phyloP scores from a whole-genome alignment of 371 early-diverging fungal genomes.

The Mortierella sp. region DNA sequence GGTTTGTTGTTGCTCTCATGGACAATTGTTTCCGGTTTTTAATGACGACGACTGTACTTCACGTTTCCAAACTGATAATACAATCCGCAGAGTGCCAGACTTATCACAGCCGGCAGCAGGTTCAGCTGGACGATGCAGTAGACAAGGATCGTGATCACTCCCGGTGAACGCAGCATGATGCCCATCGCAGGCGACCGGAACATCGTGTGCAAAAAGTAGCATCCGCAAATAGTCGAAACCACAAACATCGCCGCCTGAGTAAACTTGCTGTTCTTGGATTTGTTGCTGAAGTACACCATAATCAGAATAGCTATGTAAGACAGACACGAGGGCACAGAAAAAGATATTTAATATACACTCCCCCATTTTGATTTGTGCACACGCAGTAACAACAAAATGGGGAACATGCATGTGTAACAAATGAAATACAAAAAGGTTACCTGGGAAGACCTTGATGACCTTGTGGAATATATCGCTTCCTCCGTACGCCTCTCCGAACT shows the following conservation, averaged over 20 bases:
- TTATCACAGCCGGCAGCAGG: slow-evolving; percentile 66
- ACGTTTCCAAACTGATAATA: slow-evolving; percentile 69
- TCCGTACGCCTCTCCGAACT: slow-evolving; percentile 68
- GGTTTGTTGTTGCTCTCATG: no score
- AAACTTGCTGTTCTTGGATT: slow-evolving; percentile 59
- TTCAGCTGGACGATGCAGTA: slow-evolving; percentile 72
- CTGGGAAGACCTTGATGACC: slow-evolving; percentile 64
- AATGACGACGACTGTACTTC: slow-evolving; percentile 24
- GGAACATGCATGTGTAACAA: not conserved
- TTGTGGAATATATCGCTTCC: slow-evolving; percentile 56
- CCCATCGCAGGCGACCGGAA: slow-evolving; percentile 71
- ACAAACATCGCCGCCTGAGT: slow-evolving; percentile 64
- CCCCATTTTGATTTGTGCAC: not conserved
- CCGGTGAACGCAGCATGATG: slow-evolving; percentile 74
- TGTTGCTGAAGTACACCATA: slow-evolving; percentile 69
- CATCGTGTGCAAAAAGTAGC: slow-evolving; percentile 69
- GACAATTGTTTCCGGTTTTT: not conserved
- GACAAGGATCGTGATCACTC: slow-evolving; percentile 71
- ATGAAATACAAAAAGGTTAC: slow-evolving; percentile 37
- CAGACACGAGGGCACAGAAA: not conserved
- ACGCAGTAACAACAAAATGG: not conserved
- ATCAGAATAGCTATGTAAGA: slow-evolving; percentile 62
- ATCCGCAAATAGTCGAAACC: slow-evolving; percentile 60
- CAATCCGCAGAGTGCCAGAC: slow-evolving; percentile 61
- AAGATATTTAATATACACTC: not conserved